Evolutionary conservation across 2,329 filamentous ascomycete genomes (phyloP).

Genomic region (Mycosphaerella sp.): DNA sequence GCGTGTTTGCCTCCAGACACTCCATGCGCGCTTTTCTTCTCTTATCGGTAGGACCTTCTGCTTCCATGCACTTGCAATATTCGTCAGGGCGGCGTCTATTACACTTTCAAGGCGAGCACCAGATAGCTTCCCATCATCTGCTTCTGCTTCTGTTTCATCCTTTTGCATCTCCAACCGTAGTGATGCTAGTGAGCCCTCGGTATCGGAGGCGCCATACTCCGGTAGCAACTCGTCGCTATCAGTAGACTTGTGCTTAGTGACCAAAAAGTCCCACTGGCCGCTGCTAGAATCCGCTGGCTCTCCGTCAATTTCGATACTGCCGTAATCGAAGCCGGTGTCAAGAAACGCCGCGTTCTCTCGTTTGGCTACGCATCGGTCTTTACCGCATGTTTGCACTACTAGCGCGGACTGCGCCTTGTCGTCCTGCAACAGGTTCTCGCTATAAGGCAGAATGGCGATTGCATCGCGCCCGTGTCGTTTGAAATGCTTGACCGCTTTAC

Average conservation of each 20-base stretch:
- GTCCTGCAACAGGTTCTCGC: slow-evolving; percentile 13
- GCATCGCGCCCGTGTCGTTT: slow-evolving; percentile 22
- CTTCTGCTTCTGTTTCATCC: slow-evolving; percentile 45
- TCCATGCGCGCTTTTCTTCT: slow-evolving; percentile 52
- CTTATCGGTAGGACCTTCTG: slow-evolving; percentile 52
- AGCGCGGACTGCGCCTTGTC: slow-evolving; percentile 29
- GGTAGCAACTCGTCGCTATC: slow-evolving; percentile 35
- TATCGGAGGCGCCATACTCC: slow-evolving; percentile 12
- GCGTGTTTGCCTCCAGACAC: slow-evolving; percentile 56
- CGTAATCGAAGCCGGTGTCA: slow-evolving; percentile 15
- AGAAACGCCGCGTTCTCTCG: slow-evolving; percentile 27
- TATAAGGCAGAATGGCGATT: slow-evolving; percentile 32
- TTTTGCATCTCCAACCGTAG: slow-evolving; percentile 28
- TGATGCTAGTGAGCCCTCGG: slow-evolving; percentile 9
- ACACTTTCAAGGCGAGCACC: slow-evolving; percentile 46
- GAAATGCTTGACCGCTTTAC: slow-evolving; percentile 12
- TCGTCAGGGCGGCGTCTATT: slow-evolving; percentile 50
- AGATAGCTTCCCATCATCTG: slow-evolving; percentile 20
- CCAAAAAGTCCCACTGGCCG: slow-evolving; percentile 27
- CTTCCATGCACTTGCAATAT: slow-evolving; percentile 53
- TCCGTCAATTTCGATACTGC: slow-evolving; percentile 9
- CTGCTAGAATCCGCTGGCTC: slow-evolving; percentile 8
- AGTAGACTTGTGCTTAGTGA: slow-evolving; percentile 25
- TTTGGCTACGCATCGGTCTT: slow-evolving; percentile 23
- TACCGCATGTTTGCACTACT: slow-evolving; percentile 23